phyloP scores from a whole-genome alignment of 306 rosid genomes.

The Rosa lucieae region DNA sequence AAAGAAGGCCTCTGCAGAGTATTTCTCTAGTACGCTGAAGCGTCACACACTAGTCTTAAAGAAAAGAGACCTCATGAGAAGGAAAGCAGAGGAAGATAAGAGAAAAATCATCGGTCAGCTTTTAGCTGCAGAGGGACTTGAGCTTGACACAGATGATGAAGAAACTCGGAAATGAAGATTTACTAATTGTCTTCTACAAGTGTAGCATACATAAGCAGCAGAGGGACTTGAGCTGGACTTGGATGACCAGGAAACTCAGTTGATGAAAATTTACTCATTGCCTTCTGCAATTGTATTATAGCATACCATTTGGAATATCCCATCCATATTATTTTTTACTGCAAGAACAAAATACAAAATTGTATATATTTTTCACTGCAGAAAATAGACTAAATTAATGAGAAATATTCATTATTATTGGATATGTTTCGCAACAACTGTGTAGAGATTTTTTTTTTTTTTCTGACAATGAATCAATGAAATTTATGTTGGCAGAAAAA shows the following conservation, averaged over 20 bases:
- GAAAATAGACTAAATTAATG: neutral
- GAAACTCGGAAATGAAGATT: conserved; percentile 35
- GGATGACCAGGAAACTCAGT: conserved; percentile 52
- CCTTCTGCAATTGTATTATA: conserved; percentile 26
- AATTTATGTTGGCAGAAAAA: too few relatives aligned
- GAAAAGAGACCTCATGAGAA: conserved; percentile 84
- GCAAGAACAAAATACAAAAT: neutral
- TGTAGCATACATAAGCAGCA: conserved; percentile 47
- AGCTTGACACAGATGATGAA: conserved; percentile 80
- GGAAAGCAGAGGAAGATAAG: conserved; percentile 79
- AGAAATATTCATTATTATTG: neutral
- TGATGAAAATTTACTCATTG: conserved; percentile 26
- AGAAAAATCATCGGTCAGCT: conserved; percentile 56
- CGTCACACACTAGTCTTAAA: conserved; percentile 75
- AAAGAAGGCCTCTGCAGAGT: conserved; percentile 73
- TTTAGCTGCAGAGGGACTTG: conserved; percentile 93
- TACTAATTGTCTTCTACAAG: conserved; percentile 12
- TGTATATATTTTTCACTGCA: neutral
- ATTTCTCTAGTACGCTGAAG: conserved; percentile 71
- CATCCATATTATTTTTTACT: neutral
- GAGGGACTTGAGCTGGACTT: conserved; percentile 93
- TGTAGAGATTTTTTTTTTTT: too few relatives aligned
- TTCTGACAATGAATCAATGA: too few relatives aligned
- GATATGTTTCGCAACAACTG: too few relatives aligned
- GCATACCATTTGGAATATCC: conserved; percentile 9